Evolutionary conservation across 805 yeast genomes (phyloP).

Genomic region (Candida ulmi): DNA sequence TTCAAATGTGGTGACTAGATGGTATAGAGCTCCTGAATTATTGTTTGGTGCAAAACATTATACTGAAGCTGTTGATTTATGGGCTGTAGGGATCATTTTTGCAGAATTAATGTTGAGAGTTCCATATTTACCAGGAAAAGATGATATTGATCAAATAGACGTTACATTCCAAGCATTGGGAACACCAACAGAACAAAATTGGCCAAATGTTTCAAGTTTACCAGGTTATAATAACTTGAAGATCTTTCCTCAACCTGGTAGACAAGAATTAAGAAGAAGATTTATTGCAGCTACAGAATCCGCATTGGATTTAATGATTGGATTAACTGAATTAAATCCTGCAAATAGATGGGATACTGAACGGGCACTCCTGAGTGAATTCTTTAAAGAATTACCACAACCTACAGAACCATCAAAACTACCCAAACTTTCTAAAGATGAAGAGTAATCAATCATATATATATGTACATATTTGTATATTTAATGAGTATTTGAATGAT

Average conservation of each 20-base stretch:
- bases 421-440: slow-evolving; percentile 36
- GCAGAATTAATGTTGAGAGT: slow-evolving; percentile 94
- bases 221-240: slow-evolving; percentile 71
- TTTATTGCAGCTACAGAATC: slow-evolving; percentile 87
- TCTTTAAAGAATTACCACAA: slow-evolving; percentile 66
- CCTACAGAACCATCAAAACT: slow-evolving; percentile 63
- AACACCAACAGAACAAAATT: slow-evolving; percentile 84
- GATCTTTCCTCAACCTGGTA: slow-evolving; percentile 77
- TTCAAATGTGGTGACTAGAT: slow-evolving; percentile 92
- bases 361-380: slow-evolving; percentile 58
- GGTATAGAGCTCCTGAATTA: slow-evolving; percentile 97
- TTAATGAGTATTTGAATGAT: too few relatives aligned
- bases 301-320: slow-evolving; percentile 71
- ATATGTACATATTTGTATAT: too few relatives aligned
- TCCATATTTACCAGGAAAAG: slow-evolving; percentile 91
- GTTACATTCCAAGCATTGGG: slow-evolving; percentile 95
- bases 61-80: slow-evolving; percentile 82
- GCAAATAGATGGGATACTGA: slow-evolving; percentile 60
- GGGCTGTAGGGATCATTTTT: slow-evolving; percentile 96
- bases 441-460: background rate
- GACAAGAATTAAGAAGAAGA: slow-evolving; percentile 72
- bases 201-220: slow-evolving; percentile 85
- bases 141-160: slow-evolving; percentile 83
- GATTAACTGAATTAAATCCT: slow-evolving; percentile 76
- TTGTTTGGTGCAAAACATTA: slow-evolving; percentile 86